Evolutionary conservation across 164 flowering plant genomes (phyloP).

Genomic region (Amborella trichopoda): DNA sequence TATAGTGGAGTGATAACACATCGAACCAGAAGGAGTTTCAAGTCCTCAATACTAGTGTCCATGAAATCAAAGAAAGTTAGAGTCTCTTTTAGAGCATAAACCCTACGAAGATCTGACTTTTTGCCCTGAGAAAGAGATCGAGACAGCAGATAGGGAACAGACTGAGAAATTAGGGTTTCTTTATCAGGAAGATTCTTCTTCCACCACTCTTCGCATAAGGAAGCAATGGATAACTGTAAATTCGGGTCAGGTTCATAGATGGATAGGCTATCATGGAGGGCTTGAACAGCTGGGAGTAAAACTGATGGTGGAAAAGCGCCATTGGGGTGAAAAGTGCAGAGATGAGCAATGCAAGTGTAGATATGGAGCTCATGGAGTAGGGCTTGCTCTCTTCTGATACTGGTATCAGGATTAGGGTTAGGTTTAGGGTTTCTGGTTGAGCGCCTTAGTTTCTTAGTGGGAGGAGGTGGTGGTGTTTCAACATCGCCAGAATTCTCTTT

Average conservation of each 20-base stretch:
- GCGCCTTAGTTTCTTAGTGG: constrained; percentile 50
- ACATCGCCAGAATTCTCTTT: too few species aligned
- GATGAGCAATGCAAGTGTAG: constrained; percentile 23
- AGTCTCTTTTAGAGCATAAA: constrained; percentile 65
- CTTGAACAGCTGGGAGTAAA: constrained; percentile 37
- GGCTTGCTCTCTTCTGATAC: not conserved
- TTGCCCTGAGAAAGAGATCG: constrained; percentile 51
- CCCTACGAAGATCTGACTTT: constrained; percentile 73
- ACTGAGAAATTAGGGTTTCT: constrained; percentile 69
- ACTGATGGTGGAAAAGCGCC: constrained; percentile 28
- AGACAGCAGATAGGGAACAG: constrained; percentile 63
- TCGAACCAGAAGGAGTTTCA: constrained; percentile 64
- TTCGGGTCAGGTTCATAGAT: constrained; percentile 52
- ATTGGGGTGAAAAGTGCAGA: constrained; percentile 58
- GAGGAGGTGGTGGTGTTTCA: constrained; percentile 53
- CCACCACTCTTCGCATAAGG: constrained; percentile 91
- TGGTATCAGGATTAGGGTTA: constrained; percentile 2
- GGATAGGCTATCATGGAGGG: constrained; percentile 58
- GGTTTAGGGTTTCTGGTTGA: constrained; percentile 23
- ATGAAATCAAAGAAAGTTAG: constrained; percentile 73
- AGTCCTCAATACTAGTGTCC: constrained; percentile 90
- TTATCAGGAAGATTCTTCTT: constrained; percentile 44
- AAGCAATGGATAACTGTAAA: constrained; percentile 40
- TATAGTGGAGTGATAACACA: constrained; percentile 74
- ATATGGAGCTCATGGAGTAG: constrained; percentile 23